Percentiles rank a stretch among this genome's conserved stretches.
Evolutionary conservation across 2,329 filamentous ascomycete genomes (phyloP).

Genomic region (Paraphaeosphaeria sporulosa): DNA sequence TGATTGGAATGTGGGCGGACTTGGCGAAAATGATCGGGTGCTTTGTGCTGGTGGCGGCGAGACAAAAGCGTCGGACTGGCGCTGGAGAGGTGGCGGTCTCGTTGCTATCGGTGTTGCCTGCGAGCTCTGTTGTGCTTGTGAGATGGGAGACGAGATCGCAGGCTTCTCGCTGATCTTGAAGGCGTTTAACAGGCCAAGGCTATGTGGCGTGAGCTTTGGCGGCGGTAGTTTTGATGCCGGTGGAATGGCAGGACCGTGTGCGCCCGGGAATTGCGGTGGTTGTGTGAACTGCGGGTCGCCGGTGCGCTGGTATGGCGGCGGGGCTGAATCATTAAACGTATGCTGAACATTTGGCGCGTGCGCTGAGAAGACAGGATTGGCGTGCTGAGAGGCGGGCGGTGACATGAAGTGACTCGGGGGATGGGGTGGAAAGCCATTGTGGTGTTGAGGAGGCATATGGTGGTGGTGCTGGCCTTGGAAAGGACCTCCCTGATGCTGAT

Average conservation of each 20-base stretch:
- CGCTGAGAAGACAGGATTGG: constrained; percentile 22
- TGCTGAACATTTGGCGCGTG: constrained; percentile 34
- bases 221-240: constrained; percentile 65
- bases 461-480: constrained; percentile 39
- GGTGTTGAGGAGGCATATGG: constrained; percentile 25
- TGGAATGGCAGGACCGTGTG: constrained; percentile 58
- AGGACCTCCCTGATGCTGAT: constrained; percentile 47
- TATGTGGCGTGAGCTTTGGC: constrained; percentile 65
- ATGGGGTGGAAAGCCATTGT: constrained; percentile 32
- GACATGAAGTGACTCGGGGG: constrained; percentile 31
- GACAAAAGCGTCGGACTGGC: constrained; percentile 28
- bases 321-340: constrained; percentile 35
- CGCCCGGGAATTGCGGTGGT: constrained; percentile 44
- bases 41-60: constrained; percentile 27
- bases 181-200: constrained; percentile 64
- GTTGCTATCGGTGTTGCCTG: constrained; percentile 34
- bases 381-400: constrained; percentile 28
- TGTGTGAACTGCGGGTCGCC: constrained; percentile 51
- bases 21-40: constrained; percentile 30
- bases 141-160: constrained; percentile 21
- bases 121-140: constrained; percentile 22
- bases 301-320: constrained; percentile 57
- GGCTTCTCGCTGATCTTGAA: constrained; percentile 57
- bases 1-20: constrained; percentile 40
- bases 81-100: constrained; percentile 31